Base-by-base conservation (phyloP, 345 rosid species). In the Excoecaria agallocha region DNA sequence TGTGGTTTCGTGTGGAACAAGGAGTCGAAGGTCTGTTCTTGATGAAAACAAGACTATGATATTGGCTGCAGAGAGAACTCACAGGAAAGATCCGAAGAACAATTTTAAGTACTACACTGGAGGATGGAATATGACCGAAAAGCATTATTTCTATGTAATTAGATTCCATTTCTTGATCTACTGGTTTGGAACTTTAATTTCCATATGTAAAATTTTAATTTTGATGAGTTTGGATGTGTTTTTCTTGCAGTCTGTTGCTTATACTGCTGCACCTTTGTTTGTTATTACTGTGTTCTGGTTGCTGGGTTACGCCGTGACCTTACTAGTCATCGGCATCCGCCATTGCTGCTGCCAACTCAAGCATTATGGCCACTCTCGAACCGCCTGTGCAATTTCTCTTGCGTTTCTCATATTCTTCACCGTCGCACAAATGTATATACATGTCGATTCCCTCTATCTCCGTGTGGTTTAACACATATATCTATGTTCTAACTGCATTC, bases 21-120 rank as follows among this genome's bases (percentile, higher is more conserved):
- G 17, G 65, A 56, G 30, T 30, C 30, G 52, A n/a, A 64, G 77
- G 66, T 74, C 66, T 74, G 37, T 56, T 66, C 72, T 66, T 16
- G 66, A 62, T 19, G 49, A 10, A 48, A 78, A 72, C 77, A 45
- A 61, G 38, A 57, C 70, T 58, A 5, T 79, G 73, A 46, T 66
- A n/a, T 66, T 79, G 39, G 82, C 82, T 35, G 76, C 62, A n/a
- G 38, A 75, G 43, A 75, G 76, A 71, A 79, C 82, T 30, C 73
- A 71, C 20, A 71, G 82, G 60, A 79, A 50, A 60, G 76, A 79
- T 63, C 76, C 73, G 39, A 7, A 66, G 0, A 66, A 75, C 64
- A 15, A 75, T 71, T 79, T 75, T 41, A 75, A 71, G 25, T 75
- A 71, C 50, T 79, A 79, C 51, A 71, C 59, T 3, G 79, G 82